Conservation (phyloP, 2,329 filamentous ascomycete species). For the Leptographium radiaticola region DNA sequence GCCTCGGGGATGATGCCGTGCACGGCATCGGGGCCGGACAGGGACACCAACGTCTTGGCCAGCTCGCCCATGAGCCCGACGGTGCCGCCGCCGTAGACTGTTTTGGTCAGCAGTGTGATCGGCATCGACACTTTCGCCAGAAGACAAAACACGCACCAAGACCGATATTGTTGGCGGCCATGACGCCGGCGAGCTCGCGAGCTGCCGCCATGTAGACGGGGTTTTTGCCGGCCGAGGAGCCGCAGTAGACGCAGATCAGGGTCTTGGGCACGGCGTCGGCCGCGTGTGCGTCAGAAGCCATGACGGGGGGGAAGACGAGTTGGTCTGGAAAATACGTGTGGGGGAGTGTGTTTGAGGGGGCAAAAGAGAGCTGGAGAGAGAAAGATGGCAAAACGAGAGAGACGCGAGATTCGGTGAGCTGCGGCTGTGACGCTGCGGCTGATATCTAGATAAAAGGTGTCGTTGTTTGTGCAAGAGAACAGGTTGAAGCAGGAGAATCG, state of each 20-base stretch:
- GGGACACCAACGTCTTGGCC: conserved; percentile 69
- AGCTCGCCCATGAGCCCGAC: conserved; percentile 93
- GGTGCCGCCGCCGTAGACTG: conserved; percentile 90
- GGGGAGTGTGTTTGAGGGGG: too few species aligned
- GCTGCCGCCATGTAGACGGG: conserved; percentile 69
- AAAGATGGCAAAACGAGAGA: too few species aligned
- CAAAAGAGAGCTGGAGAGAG: too few species aligned
- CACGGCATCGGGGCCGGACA: conserved; percentile 68
- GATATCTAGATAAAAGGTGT: too few species aligned
- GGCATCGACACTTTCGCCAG: neutral
- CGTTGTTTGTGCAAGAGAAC: too few species aligned
- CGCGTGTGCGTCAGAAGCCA: conserved; percentile 10
- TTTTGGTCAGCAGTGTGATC: conserved; percentile 3
- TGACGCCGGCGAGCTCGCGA: conserved; percentile 55
- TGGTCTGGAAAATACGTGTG: too few species aligned
- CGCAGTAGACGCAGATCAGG: conserved; percentile 91
- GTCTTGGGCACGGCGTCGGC: conserved; percentile 26
- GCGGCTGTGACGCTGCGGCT: too few species aligned
- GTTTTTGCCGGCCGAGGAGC: conserved; percentile 59
- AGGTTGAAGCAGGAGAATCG: too few species aligned
- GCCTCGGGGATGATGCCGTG: conserved; percentile 90
- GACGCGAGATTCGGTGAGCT: too few species aligned
- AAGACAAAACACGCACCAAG: conserved; percentile 38
- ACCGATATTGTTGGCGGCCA: conserved; percentile 64
- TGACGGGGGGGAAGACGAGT: conserved; percentile 13